Evolutionary conservation across 306 rosid species (phyloP), one percentile per base, ranked within the genome.

Genomic region (Glycyrrhiza uralensis): DNA sequence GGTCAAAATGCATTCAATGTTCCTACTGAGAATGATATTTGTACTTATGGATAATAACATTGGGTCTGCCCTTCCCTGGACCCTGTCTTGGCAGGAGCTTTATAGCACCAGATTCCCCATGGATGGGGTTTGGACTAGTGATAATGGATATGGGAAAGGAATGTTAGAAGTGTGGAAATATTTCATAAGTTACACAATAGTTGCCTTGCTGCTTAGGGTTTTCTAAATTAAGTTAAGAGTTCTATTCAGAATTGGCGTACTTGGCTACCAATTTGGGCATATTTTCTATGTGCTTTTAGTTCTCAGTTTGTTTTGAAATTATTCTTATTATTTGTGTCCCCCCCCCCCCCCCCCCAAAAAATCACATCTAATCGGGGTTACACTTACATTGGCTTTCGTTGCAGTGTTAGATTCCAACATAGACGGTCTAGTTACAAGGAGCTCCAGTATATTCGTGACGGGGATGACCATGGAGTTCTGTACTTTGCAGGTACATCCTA

Each of bases 391-490:
- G 12, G 66, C 36, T 68, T 38, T 58, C 70, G 71, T 32, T 88
- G 78, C 32, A 87, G 98, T 68, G 85, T 70, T 74, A 87, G 89
- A 79, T 82, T 86, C 79, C 90, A 80, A 66, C 96, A 89, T 82
- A 85, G 98, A 76, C 90, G 76, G 68, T 93, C 98, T 54, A 93
- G 98, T 79, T 91, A 91, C 79, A 86, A 78, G 87, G 96, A 93
- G 85, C 94, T 89, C 81, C 97, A 79, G 72, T 87, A 87, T 82
- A 89, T 93, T 56, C 61, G 97, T 56, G 94, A 91, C 56, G 98
- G 98, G 62, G 97, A 93, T 32, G 85, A 87, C 84, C 83, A 93
- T 19, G 98, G 97, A 58, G 92, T 93, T 79, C 51, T 93, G 79
- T 87, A 87, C 84, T 91, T 82, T 76, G 91, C 96, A 3, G 97